Base-by-base conservation (phyloP, 805 yeast genomes). In the Candida methanosorbosa region DNA sequence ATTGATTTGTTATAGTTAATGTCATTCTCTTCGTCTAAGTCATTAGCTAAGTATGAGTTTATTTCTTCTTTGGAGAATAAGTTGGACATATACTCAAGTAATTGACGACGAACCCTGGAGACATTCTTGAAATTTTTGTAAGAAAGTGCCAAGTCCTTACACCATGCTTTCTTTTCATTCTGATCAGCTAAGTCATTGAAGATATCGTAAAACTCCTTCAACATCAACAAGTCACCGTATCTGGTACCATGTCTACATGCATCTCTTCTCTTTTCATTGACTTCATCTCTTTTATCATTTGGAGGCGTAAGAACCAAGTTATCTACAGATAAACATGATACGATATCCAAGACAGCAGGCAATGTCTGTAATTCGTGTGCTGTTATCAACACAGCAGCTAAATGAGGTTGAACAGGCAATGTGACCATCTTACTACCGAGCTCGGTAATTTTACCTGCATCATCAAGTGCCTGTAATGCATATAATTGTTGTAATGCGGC, bases 301-400 rank as follows among this genome's bases (percentile, higher is more conserved):
- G 78, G 68, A 2, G 96, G 94, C 42, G 82, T 85, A 46, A 84
- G 50, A 18, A 92, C 57, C 48, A 92, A 65, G 50, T 90, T 92
- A 45, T 90, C 97, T 5, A 92, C 96, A 13, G 95, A 85, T 18
- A 92, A 66, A 58, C 97, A 90, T 0, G 97, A 77, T 2, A 84
- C 94, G 35, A 92, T 85, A 52, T 90, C 97, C 19, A 90, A 67
- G 1, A 84, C 95, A 1, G 80, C 73, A 2, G 61, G 59, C 5
- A 86, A 57, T 2, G 69, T 67, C 16, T 61, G 66, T 19, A 49
- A 43, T 30, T 73, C 76, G 39, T 68, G 59, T 0, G 96, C 95
- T 18, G 72, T 66, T 22, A 92, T 63, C 36, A 92, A 63, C 8
- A 90, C 96, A 1, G 87, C 86, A 4, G 95, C 81, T 30, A 92